phyloP scores from a whole-genome alignment of 495 filamentous ascomycete species.

The Pseudevernia furfuracea region DNA sequence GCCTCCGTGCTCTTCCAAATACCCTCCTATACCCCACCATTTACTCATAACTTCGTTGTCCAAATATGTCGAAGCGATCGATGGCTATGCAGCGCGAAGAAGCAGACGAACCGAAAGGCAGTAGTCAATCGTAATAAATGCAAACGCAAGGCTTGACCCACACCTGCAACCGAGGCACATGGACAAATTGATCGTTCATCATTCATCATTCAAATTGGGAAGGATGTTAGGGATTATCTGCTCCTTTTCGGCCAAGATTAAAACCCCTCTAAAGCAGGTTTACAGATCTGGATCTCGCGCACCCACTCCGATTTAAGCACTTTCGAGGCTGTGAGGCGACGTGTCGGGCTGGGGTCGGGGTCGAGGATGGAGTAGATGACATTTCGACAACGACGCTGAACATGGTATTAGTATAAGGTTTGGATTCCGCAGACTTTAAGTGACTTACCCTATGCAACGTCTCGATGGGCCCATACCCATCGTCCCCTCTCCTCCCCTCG shows the following conservation, averaged over 20 bases:
- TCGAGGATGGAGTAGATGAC: constrained; percentile 98
- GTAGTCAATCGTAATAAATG: constrained; percentile 8
- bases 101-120: constrained; percentile 1
- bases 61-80: constrained; percentile 15
- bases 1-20: constrained; percentile 18
- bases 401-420: constrained; percentile 33
- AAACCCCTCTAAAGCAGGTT: constrained; percentile 87
- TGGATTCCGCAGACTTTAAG: background rate
- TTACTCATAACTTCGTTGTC: constrained; percentile 12
- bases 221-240: background rate
- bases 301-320: constrained; percentile 98
- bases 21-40: constrained; percentile 8
- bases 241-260: constrained; percentile 30
- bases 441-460: constrained; percentile 80
- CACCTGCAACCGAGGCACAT: background rate
- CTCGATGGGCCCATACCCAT: constrained; percentile 94
- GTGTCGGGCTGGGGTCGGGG: constrained; percentile 67
- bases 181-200: background rate
- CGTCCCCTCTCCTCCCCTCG: constrained; percentile 83
- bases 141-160: constrained; percentile 1
- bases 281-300: constrained; percentile 91
- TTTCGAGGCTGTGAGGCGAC: constrained; percentile 91
- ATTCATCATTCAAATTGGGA: too few species aligned
- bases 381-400: constrained; percentile 89
- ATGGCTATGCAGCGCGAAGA: constrained; percentile 15